Evolutionary conservation across 805 yeast genomes (phyloP).

Genomic region (Sugiyamaella mastotermitis): DNA sequence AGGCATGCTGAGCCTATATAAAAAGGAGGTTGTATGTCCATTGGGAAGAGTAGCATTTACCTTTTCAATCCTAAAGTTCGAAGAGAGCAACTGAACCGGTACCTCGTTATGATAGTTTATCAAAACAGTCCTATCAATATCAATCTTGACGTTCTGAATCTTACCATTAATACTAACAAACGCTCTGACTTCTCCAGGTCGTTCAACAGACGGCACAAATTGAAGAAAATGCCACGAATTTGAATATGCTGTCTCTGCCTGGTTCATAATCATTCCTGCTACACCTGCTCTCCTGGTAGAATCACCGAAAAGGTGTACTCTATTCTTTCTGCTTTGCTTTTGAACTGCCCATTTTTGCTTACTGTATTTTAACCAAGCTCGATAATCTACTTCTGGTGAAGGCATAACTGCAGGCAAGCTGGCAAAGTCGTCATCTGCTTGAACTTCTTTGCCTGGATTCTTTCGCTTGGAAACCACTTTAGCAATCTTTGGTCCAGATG

Average conservation of each 20-base stretch:
- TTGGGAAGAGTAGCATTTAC: constrained; percentile 64
- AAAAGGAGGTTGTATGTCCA: constrained; percentile 43
- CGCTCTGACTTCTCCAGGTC: constrained; percentile 74
- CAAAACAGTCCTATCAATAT: constrained; percentile 67
- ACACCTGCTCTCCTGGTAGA: constrained; percentile 41
- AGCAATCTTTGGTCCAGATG: background rate
- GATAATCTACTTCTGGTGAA: constrained; percentile 32
- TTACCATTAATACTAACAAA: constrained; percentile 61
- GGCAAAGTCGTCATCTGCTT: background rate
- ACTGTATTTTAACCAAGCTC: constrained; percentile 56
- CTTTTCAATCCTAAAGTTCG: constrained; percentile 50
- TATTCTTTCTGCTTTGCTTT: constrained; percentile 60
- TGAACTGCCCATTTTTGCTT: constrained; percentile 86
- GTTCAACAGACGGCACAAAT: constrained; percentile 37
- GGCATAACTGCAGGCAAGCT: constrained; percentile 29
- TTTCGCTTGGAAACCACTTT: constrained; percentile 4
- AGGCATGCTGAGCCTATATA: constrained; percentile 63
- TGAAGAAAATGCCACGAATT: constrained; percentile 84
- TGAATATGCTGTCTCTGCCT: constrained; percentile 66
- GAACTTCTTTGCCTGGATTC: background rate
- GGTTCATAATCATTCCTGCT: constrained; percentile 63
- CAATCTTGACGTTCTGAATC: constrained; percentile 66
- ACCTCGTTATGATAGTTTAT: constrained; percentile 44
- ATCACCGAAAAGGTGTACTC: constrained; percentile 75
- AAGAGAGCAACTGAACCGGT: constrained; percentile 36